These are phyloP conservation scores for Casuarina equisetifolia DNA, from an alignment of 306 rosid genomes.

Conservation along the genomic window DNA sequence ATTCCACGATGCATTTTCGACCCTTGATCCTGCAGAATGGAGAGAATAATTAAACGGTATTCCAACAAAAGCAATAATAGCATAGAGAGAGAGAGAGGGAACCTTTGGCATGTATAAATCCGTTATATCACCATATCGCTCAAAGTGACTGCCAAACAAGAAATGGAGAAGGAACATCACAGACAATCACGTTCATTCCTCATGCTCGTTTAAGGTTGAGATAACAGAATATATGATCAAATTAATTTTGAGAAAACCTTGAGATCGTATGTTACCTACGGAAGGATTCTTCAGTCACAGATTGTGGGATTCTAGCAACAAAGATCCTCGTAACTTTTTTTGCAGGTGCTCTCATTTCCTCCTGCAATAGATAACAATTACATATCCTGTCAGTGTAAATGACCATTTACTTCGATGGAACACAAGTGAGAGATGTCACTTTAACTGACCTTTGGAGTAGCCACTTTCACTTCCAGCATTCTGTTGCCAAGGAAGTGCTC, in stretches of 20 bases:
- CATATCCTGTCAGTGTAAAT: conserved; percentile 22
- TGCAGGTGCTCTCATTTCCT: conserved; percentile 90
- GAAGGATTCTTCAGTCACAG: conserved; percentile 82
- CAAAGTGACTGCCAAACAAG: conserved; percentile 78
- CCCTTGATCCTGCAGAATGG: conserved; percentile 71
- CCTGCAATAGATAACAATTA: conserved; percentile 49
- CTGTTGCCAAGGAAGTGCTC: conserved; percentile 92
- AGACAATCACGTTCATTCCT: conserved; percentile 17
- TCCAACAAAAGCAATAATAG: background rate
- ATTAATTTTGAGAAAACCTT: background rate
- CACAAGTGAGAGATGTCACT: background rate
- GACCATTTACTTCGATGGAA: background rate
- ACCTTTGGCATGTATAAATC: conserved; percentile 99
- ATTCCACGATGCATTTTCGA: conserved; percentile 91
- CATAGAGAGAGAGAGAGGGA: conserved; percentile 16
- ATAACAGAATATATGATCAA: background rate
- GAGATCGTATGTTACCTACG: conserved; percentile 59
- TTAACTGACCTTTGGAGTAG: conserved; percentile 83
- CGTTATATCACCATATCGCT: conserved; percentile 94
- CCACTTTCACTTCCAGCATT: conserved; percentile 95
- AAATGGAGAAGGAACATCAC: background rate
- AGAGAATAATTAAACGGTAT: background rate
- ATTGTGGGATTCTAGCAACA: conserved; percentile 89
- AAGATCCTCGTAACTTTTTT: conserved; percentile 91
- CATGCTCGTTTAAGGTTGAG: background rate